These are phyloP conservation scores for Pichia thaimueangensis DNA, from an alignment of 805 yeast genomes.

Conservation along the genomic window DNA sequence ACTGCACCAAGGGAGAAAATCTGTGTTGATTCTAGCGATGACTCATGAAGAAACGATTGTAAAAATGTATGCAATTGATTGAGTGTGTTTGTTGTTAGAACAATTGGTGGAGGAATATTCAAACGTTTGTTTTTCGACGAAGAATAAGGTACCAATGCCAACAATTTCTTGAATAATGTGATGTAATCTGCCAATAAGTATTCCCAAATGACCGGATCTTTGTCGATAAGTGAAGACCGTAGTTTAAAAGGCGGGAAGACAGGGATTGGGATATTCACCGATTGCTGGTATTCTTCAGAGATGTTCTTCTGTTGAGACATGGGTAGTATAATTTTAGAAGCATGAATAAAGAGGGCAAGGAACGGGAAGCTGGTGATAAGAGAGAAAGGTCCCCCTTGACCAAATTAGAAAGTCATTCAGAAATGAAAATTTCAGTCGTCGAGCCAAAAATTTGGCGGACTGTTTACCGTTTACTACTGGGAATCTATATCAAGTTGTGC, in stretches of 20 bases:
- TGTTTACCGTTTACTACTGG: background rate
- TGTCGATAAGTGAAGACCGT: constrained; percentile 71
- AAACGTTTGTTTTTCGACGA: constrained; percentile 10
- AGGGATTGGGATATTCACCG: constrained; percentile 13
- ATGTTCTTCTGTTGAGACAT: background rate
- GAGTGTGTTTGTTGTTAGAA: constrained; percentile 45
- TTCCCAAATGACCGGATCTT: constrained; percentile 80
- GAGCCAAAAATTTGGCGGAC: background rate
- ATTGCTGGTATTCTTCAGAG: background rate
- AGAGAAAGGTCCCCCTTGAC: no score
- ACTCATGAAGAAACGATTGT: constrained; percentile 52
- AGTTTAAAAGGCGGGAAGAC: constrained; percentile 68
- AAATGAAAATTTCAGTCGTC: no score
- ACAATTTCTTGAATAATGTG: constrained; percentile 41
- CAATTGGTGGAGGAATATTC: constrained; percentile 15
- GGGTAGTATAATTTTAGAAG: background rate
- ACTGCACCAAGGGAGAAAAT: constrained; percentile 66
- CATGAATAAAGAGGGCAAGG: no score
- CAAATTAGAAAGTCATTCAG: no score
- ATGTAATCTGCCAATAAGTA: constrained; percentile 64
- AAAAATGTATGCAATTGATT: constrained; percentile 55
- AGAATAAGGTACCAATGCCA: constrained; percentile 18
- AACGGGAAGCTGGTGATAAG: no score
- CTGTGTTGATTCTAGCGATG: constrained; percentile 52
- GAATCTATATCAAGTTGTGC: no score